phyloP scores from a whole-genome alignment of 2,329 filamentous ascomycete species.

The Bertia moriformis region DNA sequence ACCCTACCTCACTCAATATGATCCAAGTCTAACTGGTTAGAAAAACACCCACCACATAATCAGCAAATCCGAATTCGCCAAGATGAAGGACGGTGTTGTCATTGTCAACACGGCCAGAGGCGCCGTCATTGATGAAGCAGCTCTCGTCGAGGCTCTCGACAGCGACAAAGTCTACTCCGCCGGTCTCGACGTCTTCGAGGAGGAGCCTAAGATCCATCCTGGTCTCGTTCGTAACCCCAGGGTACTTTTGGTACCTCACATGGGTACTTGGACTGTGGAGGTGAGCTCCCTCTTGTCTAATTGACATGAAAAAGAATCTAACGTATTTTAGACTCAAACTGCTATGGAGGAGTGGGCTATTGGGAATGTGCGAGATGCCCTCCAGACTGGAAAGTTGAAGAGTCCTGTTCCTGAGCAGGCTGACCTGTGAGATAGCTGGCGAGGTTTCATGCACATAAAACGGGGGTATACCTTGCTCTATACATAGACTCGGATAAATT shows the following conservation, averaged over 20 bases:
- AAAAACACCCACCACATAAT: slow-evolving; percentile 62
- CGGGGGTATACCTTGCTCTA: no score
- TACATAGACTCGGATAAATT: no score
- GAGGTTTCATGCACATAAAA: not conserved
- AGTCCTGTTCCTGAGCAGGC: slow-evolving; percentile 63
- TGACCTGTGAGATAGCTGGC: slow-evolving; percentile 9
- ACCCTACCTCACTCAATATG: not conserved
- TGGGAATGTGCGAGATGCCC: slow-evolving; percentile 48
- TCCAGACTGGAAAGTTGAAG: slow-evolving; percentile 46
- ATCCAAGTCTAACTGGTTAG: slow-evolving; percentile 16
- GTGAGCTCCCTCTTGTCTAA: slow-evolving; percentile 8
- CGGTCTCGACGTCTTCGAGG: slow-evolving; percentile 71
- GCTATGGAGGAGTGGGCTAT: slow-evolving; percentile 68
- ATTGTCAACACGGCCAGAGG: slow-evolving; percentile 75
- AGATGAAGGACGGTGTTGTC: slow-evolving; percentile 66
- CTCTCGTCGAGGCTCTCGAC: slow-evolving; percentile 60
- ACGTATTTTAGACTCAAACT: slow-evolving; percentile 26
- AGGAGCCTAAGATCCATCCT: slow-evolving; percentile 64
- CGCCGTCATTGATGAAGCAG: slow-evolving; percentile 68
- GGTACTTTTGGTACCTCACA: slow-evolving; percentile 67
- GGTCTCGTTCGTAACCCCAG: slow-evolving; percentile 56
- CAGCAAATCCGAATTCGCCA: slow-evolving; percentile 50
- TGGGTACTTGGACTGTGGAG: slow-evolving; percentile 71
- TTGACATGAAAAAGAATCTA: slow-evolving; percentile 1
- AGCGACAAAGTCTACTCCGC: slow-evolving; percentile 54